Evolutionary conservation across 2,329 filamentous ascomycete species (phyloP), one percentile per base, ranked within the genome.

Genomic region (Elsinoe australis): DNA sequence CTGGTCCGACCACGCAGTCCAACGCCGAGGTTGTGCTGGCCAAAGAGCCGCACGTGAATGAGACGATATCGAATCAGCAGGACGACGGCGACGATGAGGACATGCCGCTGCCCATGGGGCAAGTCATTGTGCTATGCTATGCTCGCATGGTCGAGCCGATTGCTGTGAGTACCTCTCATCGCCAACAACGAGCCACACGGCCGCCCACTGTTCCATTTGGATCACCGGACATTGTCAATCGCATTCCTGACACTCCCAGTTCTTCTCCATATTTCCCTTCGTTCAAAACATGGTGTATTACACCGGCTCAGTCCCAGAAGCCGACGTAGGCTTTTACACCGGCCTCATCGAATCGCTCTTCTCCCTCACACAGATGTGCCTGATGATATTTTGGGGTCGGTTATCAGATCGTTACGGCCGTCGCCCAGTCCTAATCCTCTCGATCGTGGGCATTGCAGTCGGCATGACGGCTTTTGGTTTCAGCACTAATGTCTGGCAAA

Each of bases 251-350:
- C 32, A 3, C 1, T 19, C 18, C 12, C 24, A 48, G 45, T 90
- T 87, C 68, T 90, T 89, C 69, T 79, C 74, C 61, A 87, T 90
- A 61, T 85, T 90, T 57, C 83, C 85, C 1, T 90, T 85, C 65
- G 76, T 92, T 64, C 86, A 81, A 58, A 71, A 82, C 59, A 90
- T 90, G 85, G 79, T 86, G 29, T 70, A 77, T 62, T 71, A 76
- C 49, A 82, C 80, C 51, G 84, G 83, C 7, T 58, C 71, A 8
- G 65, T 90, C 2, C 62, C 71, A 1, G 68, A 77, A 35, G 67
- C 74, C n/a, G 81, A 87, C 61, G 79, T 87, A 3, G 86, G 86
- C 1, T 90, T 89, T 67, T 90, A 87, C 69, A 79, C 74, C 50
- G 86, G 86, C 2, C 67, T 88, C 9, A 87, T 90, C 60, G 74